These are phyloP conservation scores for Termitomyces eurrhizus DNA, from an alignment of 768 basidiomycete genomes.

Conservation along the genomic window DNA sequence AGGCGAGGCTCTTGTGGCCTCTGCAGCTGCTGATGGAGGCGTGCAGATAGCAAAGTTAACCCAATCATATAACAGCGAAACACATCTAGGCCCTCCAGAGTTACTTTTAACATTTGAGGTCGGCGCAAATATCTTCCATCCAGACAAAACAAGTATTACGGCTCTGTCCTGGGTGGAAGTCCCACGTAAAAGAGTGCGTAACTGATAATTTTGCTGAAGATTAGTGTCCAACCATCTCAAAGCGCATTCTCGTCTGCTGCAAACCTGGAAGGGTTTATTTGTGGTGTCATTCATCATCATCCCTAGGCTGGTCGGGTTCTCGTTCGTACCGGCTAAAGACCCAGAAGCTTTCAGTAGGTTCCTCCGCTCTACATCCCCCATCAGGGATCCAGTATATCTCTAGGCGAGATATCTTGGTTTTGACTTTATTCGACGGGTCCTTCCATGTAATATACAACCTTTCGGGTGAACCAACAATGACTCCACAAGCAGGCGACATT, in stretches of 20 bases:
- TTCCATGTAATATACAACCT: slow-evolving; percentile 57
- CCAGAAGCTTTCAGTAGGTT: slow-evolving; percentile 50
- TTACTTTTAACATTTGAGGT: slow-evolving; percentile 25
- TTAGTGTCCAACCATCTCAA: not conserved
- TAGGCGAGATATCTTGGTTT: slow-evolving; percentile 46
- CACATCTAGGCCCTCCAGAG: not conserved
- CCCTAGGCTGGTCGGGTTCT: slow-evolving; percentile 43
- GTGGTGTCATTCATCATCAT: slow-evolving; percentile 38
- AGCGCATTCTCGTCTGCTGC: slow-evolving; percentile 57
- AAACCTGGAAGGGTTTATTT: slow-evolving; percentile 60
- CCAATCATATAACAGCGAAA: slow-evolving; percentile 28
- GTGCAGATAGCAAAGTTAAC: slow-evolving; percentile 52
- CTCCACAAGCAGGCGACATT: slow-evolving; percentile 19
- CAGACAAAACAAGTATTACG: slow-evolving; percentile 44
- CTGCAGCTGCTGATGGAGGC: slow-evolving; percentile 53
- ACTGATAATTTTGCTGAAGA: not conserved
- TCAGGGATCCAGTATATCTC: slow-evolving; percentile 57
- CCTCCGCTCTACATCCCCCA: slow-evolving; percentile 55
- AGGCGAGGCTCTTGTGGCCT: slow-evolving; percentile 62
- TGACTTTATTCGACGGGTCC: slow-evolving; percentile 68
- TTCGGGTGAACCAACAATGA: slow-evolving; percentile 42
- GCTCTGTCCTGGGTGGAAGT: slow-evolving; percentile 54
- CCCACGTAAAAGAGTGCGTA: slow-evolving; percentile 34
- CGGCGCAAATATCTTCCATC: slow-evolving; percentile 21
- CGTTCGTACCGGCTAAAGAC: slow-evolving; percentile 39